Conservation (phyloP, 1,284 basidiomycete genomes). For the Termitomyces sp. region DNA sequence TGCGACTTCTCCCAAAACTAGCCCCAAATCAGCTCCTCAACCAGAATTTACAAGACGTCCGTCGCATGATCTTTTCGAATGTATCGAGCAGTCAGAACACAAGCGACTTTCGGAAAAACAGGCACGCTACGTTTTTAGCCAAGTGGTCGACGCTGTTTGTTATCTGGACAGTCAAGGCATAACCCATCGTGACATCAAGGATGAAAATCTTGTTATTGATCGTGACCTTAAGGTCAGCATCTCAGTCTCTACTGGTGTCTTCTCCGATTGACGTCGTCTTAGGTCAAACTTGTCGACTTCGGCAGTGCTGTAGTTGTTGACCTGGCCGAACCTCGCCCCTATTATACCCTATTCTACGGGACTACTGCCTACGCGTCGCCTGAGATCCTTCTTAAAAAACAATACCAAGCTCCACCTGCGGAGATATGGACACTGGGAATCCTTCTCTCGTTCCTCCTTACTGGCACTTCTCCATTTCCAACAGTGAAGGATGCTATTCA, state of each 20-base stretch:
- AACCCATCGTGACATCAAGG: constrained; percentile 90
- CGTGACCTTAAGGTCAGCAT: constrained; percentile 54
- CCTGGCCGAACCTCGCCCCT: constrained; percentile 57
- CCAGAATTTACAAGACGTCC: constrained; percentile 65
- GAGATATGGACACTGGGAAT: constrained; percentile 94
- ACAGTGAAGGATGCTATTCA: constrained; percentile 65
- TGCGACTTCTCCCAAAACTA: constrained; percentile 4
- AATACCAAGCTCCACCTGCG: constrained; percentile 72
- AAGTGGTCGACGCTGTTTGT: constrained; percentile 81
- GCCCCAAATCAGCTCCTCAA: constrained; percentile 19
- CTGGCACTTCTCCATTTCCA: constrained; percentile 81
- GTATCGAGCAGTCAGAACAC: constrained; percentile 81
- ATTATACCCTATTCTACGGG: constrained; percentile 74
- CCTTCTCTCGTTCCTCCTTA: constrained; percentile 80
- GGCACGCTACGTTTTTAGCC: constrained; percentile 79
- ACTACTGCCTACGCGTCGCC: constrained; percentile 77
- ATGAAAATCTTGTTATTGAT: constrained; percentile 89
- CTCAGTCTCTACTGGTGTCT: constrained; percentile 1
- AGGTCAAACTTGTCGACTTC: constrained; percentile 94
- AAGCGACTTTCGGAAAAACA: constrained; percentile 76
- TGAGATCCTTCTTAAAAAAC: constrained; percentile 75
- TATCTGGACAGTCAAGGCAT: constrained; percentile 78
- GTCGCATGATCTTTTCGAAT: constrained; percentile 90
- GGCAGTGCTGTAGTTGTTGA: constrained; percentile 82
- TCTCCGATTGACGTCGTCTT: constrained; percentile 9